phyloP scores from a whole-genome alignment of 306 rosid species.

The Cercis canadensis region DNA sequence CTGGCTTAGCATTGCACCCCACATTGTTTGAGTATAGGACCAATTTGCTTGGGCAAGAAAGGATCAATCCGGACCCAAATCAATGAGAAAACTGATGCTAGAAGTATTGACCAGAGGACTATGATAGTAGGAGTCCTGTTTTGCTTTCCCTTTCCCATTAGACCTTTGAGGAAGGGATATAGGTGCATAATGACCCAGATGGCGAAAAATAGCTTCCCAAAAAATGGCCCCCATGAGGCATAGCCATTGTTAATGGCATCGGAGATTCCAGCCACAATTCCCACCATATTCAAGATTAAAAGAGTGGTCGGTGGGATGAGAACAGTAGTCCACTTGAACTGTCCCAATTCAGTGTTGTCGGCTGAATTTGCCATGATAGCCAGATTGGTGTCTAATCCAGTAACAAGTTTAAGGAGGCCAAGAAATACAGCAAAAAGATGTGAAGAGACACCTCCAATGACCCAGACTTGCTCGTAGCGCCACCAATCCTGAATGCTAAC shows the following conservation, averaged over 20 bases:
- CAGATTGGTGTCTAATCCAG: constrained; percentile 68
- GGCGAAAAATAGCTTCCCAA: constrained; percentile 89
- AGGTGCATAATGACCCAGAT: constrained; percentile 93
- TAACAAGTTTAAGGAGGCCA: constrained; percentile 88
- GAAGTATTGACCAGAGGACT: constrained; percentile 82
- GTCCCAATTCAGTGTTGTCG: constrained; percentile 54
- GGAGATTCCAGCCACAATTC: constrained; percentile 94
- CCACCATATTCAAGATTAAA: constrained; percentile 85
- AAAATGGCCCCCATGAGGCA: constrained; percentile 85
- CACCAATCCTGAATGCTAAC: constrained; percentile 91
- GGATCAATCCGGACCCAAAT: constrained; percentile 93
- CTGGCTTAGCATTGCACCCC: constrained; percentile 75
- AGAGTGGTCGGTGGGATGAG: constrained; percentile 94
- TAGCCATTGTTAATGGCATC: constrained; percentile 92
- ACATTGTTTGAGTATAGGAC: constrained; percentile 90
- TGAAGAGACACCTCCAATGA: constrained; percentile 94
- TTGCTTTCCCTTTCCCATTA: constrained; percentile 94
- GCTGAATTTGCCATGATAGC: constrained; percentile 71
- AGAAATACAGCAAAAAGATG: constrained; percentile 90
- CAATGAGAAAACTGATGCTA: constrained; percentile 83
- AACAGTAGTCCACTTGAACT: constrained; percentile 89
- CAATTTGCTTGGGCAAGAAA: constrained; percentile 84
- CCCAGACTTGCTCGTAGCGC: constrained; percentile 97
- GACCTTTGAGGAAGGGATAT: constrained; percentile 95
- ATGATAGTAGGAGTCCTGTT: constrained; percentile 93